Conservation (phyloP, 2,329 filamentous ascomycete genomes). For the Diaporthe sp. region DNA sequence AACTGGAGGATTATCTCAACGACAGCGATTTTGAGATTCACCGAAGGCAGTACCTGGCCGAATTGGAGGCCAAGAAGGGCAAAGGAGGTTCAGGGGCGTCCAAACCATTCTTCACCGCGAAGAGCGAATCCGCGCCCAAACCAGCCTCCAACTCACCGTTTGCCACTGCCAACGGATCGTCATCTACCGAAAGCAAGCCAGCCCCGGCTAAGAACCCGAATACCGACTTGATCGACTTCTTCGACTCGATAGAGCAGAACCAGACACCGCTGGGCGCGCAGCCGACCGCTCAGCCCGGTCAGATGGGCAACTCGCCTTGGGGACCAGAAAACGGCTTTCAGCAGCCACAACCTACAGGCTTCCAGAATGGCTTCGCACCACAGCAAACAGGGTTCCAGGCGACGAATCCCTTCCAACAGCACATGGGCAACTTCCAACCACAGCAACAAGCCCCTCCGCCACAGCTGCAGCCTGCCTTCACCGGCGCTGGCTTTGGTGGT, state of each 20-base stretch:
- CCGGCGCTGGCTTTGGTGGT: slow-evolving; percentile 86
- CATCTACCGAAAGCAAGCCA: slow-evolving; percentile 42
- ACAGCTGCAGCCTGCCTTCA: slow-evolving; percentile 60
- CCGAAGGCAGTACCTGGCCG: slow-evolving; percentile 89
- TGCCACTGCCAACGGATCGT: slow-evolving; percentile 52
- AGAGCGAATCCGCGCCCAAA: slow-evolving; percentile 52
- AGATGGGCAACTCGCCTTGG: slow-evolving; percentile 37
- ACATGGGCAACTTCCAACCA: slow-evolving; percentile 49
- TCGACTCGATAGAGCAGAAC: slow-evolving; percentile 88
- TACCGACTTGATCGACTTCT: slow-evolving; percentile 92
- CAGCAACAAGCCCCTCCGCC: slow-evolving; percentile 53
- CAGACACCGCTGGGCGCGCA: slow-evolving; percentile 76
- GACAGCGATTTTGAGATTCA: slow-evolving; percentile 97
- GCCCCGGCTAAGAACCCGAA: slow-evolving; percentile 71
- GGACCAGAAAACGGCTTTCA: slow-evolving; percentile 53
- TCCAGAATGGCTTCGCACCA: slow-evolving; percentile 55
- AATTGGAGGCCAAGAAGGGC: slow-evolving; percentile 78
- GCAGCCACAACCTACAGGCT: slow-evolving; percentile 54
- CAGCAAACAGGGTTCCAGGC: slow-evolving; percentile 56
- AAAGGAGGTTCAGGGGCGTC: slow-evolving; percentile 55
- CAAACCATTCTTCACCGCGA: slow-evolving; percentile 51
- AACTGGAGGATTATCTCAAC: slow-evolving; percentile 93
- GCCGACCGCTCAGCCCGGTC: slow-evolving; percentile 51
- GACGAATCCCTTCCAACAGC: slow-evolving; percentile 58
- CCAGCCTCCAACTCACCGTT: slow-evolving; percentile 57